These are phyloP conservation scores for Porcisia deanei DNA, from an alignment of 208 protist genomes.

Conservation along the genomic window DNA sequence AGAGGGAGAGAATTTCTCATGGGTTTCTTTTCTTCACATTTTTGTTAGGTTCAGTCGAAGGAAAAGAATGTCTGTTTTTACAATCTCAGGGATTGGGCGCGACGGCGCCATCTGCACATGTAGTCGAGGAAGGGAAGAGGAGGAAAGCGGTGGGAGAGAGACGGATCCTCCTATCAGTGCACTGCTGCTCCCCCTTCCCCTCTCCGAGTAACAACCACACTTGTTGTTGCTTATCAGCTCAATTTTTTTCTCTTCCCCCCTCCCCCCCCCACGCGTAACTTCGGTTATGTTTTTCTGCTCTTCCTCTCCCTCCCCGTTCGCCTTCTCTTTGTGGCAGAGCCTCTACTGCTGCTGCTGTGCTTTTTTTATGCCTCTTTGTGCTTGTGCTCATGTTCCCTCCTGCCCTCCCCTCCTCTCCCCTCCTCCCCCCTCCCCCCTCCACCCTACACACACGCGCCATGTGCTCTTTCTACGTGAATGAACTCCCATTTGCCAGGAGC, in stretches of 20 bases:
- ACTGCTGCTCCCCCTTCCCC: not conserved
- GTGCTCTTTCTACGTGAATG: not conserved
- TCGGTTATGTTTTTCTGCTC: not conserved
- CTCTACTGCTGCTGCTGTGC: not conserved
- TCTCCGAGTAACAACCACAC: not conserved
- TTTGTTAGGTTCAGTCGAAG: not conserved
- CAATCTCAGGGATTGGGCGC: not conserved
- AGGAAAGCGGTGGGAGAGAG: not conserved
- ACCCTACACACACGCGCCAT: no score
- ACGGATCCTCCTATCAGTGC: not conserved
- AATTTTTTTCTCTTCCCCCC: not conserved
- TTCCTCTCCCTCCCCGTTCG: not conserved
- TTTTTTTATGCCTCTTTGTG: not conserved
- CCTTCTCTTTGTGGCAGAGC: not conserved
- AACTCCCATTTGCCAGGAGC: not conserved
- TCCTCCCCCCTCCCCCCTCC: no score
- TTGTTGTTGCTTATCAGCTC: not conserved
- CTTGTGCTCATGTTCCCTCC: not conserved
- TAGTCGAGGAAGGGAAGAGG: no score
- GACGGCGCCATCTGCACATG: not conserved
- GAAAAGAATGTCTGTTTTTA: no score
- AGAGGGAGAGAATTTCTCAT: not conserved
- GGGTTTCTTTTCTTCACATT: not conserved
- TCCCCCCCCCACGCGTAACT: not conserved
- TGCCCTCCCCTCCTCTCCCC: not conserved